Conservation (phyloP, 495 filamentous ascomycete genomes). For the Sphaerosporella brunnea region DNA sequence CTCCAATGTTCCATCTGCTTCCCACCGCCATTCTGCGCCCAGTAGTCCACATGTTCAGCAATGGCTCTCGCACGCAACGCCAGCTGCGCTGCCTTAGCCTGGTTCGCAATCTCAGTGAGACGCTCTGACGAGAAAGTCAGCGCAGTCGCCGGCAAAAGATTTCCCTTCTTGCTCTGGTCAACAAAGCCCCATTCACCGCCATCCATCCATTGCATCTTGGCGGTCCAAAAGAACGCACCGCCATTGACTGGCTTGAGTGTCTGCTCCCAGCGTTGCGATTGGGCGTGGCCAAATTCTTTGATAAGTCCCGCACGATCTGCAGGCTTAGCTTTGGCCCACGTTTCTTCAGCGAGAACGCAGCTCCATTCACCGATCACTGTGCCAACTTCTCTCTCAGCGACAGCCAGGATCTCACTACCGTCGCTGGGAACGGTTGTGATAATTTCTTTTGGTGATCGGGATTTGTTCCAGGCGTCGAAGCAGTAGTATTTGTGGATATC, state of each 20-base stretch:
- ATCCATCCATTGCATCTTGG: slow-evolving; percentile 38
- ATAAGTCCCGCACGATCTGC: slow-evolving; percentile 26
- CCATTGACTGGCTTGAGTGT: slow-evolving; percentile 21
- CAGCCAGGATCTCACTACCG: slow-evolving; percentile 28
- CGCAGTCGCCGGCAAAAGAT: slow-evolving; percentile 28
- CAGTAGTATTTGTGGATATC: slow-evolving; percentile 41
- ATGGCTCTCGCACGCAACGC: slow-evolving; percentile 24
- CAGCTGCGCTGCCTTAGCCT: slow-evolving; percentile 26
- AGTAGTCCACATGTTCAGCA: slow-evolving; percentile 30
- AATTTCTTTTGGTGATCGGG: slow-evolving; percentile 32
- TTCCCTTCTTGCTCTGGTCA: slow-evolving; percentile 29
- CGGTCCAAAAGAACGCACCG: slow-evolving; percentile 38
- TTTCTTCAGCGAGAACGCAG: slow-evolving; percentile 32
- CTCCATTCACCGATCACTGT: slow-evolving; percentile 38
- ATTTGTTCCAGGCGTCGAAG: slow-evolving; percentile 32
- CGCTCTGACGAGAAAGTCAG: slow-evolving; percentile 26
- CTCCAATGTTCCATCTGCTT: slow-evolving; percentile 33
- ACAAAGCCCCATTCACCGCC: slow-evolving; percentile 40
- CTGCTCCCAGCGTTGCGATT: slow-evolving; percentile 31
- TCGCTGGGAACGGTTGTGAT: slow-evolving; percentile 28
- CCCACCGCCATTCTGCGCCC: slow-evolving; percentile 30
- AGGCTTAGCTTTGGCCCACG: slow-evolving; percentile 28
- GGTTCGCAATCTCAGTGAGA: slow-evolving; percentile 21
- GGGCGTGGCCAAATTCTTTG: slow-evolving; percentile 31
- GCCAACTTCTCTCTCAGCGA: slow-evolving; percentile 30